These are phyloP conservation scores for Paramecium tetraurelia DNA, from an alignment of 73 alveolate genomes.

Conservation along the genomic window DNA sequence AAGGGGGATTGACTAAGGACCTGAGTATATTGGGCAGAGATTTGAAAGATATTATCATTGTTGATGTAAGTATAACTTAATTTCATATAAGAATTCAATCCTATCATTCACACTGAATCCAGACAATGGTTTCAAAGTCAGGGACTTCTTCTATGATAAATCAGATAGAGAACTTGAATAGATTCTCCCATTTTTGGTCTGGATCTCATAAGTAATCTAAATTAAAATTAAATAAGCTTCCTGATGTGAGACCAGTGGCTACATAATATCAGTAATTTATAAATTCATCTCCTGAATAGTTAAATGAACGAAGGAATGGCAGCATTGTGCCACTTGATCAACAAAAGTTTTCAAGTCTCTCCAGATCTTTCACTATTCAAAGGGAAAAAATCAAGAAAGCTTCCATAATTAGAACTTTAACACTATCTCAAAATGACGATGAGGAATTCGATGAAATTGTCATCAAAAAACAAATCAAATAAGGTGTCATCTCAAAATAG, in stretches of 20 bases:
- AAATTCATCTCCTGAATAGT: neutral
- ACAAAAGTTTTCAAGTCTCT: neutral
- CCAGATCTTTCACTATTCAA: neutral
- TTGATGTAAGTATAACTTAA: slow-evolving; percentile 58
- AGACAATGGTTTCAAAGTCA: slow-evolving; percentile 85
- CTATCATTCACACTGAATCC: slow-evolving; percentile 78
- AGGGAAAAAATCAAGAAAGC: neutral
- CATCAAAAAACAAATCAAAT: neutral
- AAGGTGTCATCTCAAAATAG: neutral
- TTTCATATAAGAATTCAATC: slow-evolving; percentile 69
- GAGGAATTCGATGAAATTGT: slow-evolving; percentile 6
- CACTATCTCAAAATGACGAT: neutral
- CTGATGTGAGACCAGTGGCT: slow-evolving; percentile 54
- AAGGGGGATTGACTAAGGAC: slow-evolving; percentile 68
- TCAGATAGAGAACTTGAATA: slow-evolving; percentile 51
- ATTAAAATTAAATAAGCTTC: neutral
- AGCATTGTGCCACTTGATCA: neutral
- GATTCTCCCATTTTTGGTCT: slow-evolving; percentile 49
- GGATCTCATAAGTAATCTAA: slow-evolving; percentile 37
- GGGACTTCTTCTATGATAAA: slow-evolving; percentile 61
- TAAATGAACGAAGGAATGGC: neutral
- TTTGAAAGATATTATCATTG: slow-evolving; percentile 63
- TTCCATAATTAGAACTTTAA: neutral
- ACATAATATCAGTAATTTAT: neutral
- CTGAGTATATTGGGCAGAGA: slow-evolving; percentile 67